phyloP scores from a whole-genome alignment of 208 protist genomes.

The Leishmania turanica region DNA sequence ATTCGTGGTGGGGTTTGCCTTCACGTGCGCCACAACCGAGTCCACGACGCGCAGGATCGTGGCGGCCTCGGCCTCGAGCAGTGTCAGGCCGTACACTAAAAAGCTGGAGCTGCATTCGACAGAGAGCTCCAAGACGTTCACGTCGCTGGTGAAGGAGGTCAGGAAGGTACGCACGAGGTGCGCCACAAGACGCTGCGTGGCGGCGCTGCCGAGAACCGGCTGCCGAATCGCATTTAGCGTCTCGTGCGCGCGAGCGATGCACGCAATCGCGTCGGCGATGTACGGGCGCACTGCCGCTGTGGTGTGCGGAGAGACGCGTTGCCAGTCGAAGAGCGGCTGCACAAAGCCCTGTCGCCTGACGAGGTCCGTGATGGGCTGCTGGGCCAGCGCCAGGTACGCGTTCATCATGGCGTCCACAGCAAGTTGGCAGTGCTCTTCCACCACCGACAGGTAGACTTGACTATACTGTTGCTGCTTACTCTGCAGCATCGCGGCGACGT shows the following conservation, averaged over 20 bases:
- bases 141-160: slow-evolving; percentile 60
- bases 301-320: slow-evolving; percentile 63
- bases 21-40: slow-evolving; percentile 41
- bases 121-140: slow-evolving; percentile 84
- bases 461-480: slow-evolving; percentile 48
- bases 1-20: slow-evolving; percentile 27
- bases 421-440: slow-evolving; percentile 87
- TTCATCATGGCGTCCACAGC: slow-evolving; percentile 80
- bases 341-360: slow-evolving; percentile 69
- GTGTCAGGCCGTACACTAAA: slow-evolving; percentile 58
- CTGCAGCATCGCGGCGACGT: slow-evolving; percentile 19
- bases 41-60: slow-evolving; percentile 63
- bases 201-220: slow-evolving; percentile 68
- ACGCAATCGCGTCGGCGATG: slow-evolving; percentile 67
- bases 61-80: slow-evolving; percentile 79
- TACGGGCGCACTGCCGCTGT: slow-evolving; percentile 80
- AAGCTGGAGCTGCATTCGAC: slow-evolving; percentile 78
- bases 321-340: slow-evolving; percentile 82
- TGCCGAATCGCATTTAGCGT: slow-evolving; percentile 70
- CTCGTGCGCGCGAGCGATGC: slow-evolving; percentile 76
- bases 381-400: slow-evolving; percentile 66
- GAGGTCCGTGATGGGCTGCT: slow-evolving; percentile 76
- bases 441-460: slow-evolving; percentile 51
- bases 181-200: slow-evolving; percentile 75
- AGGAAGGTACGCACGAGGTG: slow-evolving; percentile 73